phyloP scores from a whole-genome alignment of 768 basidiomycete species.

The Tylopilus plumbeoviolaceoides region DNA sequence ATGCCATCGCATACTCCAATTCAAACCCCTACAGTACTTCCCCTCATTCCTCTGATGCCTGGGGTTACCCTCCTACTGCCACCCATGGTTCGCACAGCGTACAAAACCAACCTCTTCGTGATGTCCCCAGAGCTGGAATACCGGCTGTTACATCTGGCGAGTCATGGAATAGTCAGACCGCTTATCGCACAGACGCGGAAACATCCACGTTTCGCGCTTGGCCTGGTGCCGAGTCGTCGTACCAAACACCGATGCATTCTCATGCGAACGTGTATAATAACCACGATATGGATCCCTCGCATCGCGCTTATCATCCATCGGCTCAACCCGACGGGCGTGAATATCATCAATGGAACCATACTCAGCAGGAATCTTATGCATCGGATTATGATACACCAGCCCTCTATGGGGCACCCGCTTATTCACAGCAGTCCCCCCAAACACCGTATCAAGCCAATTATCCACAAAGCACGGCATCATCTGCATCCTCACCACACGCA shows the following conservation, averaged over 20 bases:
- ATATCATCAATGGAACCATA: slow-evolving; percentile 27
- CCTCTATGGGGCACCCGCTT: slow-evolving; percentile 24
- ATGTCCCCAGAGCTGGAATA: slow-evolving; percentile 23
- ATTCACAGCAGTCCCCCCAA: slow-evolving; percentile 27
- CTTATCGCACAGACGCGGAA: slow-evolving; percentile 29
- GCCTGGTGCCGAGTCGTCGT: slow-evolving; percentile 39
- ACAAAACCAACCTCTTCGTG: slow-evolving; percentile 48
- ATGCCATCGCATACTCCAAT: slow-evolving; percentile 39
- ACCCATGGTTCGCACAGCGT: slow-evolving; percentile 36
- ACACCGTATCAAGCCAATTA: slow-evolving; percentile 27
- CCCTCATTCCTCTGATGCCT: slow-evolving; percentile 45
- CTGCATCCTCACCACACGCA: slow-evolving; percentile 29
- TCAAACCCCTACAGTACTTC: slow-evolving; percentile 40
- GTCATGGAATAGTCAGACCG: slow-evolving; percentile 20
- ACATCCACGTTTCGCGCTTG: slow-evolving; percentile 47
- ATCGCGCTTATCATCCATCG: slow-evolving; percentile 30
- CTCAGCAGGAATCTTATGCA: slow-evolving; percentile 25
- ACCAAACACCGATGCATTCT: slow-evolving; percentile 29
- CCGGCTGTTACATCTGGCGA: slow-evolving; percentile 15
- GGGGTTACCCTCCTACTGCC: slow-evolving; percentile 46
- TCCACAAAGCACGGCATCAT: slow-evolving; percentile 22
- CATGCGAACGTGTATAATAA: slow-evolving; percentile 23
- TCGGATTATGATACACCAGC: slow-evolving; percentile 22
- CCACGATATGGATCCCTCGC: slow-evolving; percentile 39
- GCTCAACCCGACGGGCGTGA: slow-evolving; percentile 39